These are phyloP conservation scores for Solanum stenotomum DNA, from an alignment of 257 asterid species.

Conservation along the genomic window DNA sequence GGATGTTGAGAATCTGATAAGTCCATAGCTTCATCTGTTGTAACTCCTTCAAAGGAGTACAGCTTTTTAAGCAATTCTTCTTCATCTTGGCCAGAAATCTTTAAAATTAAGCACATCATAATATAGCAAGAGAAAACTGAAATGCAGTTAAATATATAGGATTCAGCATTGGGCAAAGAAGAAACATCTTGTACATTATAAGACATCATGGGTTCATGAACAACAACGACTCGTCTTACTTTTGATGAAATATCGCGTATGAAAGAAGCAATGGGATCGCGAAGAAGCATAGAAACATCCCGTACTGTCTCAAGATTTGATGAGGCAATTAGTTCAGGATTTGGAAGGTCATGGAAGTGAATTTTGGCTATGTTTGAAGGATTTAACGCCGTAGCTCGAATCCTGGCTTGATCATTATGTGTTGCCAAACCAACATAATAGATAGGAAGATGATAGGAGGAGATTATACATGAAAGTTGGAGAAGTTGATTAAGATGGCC, in stretches of 20 bases:
- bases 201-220: too few relatives aligned
- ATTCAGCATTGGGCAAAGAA: too few relatives aligned
- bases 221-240: neutral
- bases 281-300: neutral
- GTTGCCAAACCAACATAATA: too few relatives aligned
- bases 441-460: neutral
- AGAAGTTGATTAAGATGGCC: neutral
- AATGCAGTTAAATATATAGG: too few relatives aligned
- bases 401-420: too few relatives aligned
- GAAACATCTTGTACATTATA: too few relatives aligned
- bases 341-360: neutral
- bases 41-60: neutral
- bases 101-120: too few relatives aligned
- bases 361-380: too few relatives aligned
- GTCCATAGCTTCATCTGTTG: neutral
- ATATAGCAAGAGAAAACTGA: too few relatives aligned
- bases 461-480: neutral
- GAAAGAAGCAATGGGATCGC: neutral
- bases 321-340: neutral
- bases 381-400: too few relatives aligned
- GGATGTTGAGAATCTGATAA: neutral
- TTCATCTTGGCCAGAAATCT: too few relatives aligned
- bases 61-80: too few relatives aligned
- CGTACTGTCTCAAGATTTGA: neutral
- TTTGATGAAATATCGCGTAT: neutral